Conservation (phyloP, 805 yeast genomes). For the Saccharomycopsis fermentans region DNA sequence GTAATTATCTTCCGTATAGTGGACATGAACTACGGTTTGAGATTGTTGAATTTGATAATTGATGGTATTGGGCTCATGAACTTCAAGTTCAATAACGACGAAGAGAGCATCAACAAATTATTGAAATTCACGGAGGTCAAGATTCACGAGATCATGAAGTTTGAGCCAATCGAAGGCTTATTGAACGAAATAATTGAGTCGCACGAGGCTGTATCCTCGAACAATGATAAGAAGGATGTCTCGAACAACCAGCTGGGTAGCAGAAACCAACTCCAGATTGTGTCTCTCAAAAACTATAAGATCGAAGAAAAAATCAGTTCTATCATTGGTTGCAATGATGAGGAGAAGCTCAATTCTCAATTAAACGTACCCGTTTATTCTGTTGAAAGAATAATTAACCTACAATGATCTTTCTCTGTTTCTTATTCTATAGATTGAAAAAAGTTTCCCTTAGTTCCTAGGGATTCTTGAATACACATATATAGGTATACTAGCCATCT, state of each 20-base stretch:
- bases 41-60: slow-evolving; percentile 13
- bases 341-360: neutral
- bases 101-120: slow-evolving; percentile 6
- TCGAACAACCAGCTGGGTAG: neutral
- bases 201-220: neutral
- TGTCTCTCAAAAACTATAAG: slow-evolving; percentile 11
- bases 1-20: slow-evolving; percentile 9
- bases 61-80: slow-evolving; percentile 18
- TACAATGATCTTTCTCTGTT: neutral
- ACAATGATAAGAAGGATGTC: neutral
- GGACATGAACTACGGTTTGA: slow-evolving; percentile 6
- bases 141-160: slow-evolving; percentile 9
- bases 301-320: slow-evolving; percentile 14
- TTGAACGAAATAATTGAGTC: slow-evolving; percentile 9
- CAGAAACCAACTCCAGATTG: slow-evolving; percentile 9
- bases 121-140: slow-evolving; percentile 9
- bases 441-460: no score
- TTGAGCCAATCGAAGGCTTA: slow-evolving; percentile 11
- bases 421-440: no score
- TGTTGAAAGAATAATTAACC: slow-evolving; percentile 15
- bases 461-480: neutral
- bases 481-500: neutral
- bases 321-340: slow-evolving; percentile 8
- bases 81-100: slow-evolving; percentile 16
- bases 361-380: slow-evolving; percentile 14